A percentile compares a stretch with the other conserved stretches of the same genome.
Conservation (phyloP, 345 rosid genomes). For the Ceriops zippeliana region DNA sequence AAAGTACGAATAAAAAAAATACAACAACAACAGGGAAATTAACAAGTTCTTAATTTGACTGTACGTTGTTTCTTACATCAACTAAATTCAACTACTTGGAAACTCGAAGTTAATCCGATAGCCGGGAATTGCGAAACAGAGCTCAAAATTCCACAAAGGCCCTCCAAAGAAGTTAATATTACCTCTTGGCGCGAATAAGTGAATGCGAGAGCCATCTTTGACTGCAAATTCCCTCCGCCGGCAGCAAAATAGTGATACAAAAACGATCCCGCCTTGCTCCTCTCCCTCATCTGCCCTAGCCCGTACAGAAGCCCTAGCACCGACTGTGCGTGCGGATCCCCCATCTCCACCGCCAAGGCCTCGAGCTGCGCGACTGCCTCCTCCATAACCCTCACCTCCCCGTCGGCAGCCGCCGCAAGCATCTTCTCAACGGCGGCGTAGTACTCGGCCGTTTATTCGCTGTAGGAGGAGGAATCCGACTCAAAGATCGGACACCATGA, state of each 20-base stretch:
- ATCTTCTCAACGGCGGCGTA: conserved; percentile 54
- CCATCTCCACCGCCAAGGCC: conserved; percentile 40
- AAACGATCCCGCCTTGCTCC: conserved; percentile 70
- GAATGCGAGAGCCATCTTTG: conserved; percentile 89
- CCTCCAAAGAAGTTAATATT: conserved; percentile 20
- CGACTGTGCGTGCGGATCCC: conserved; percentile 74
- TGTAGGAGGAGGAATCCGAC: conserved; percentile 40
- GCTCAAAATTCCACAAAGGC: not conserved
- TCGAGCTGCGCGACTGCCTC: conserved; percentile 69
- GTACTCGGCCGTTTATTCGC: conserved; percentile 36
- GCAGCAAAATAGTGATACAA: conserved; percentile 73
- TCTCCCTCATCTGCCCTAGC: conserved; percentile 64
- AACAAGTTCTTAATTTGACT: no score
- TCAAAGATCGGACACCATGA: conserved; percentile 91
- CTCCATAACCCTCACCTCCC: conserved; percentile 59
- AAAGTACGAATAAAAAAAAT: conserved; percentile 2
- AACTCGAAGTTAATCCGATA: no score
- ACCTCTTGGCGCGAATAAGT: conserved; percentile 85
- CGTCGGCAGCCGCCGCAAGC: conserved; percentile 46
- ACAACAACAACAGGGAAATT: not conserved
- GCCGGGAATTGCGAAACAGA: not conserved
- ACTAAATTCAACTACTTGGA: no score
- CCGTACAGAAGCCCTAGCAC: conserved; percentile 64
- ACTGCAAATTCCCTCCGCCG: conserved; percentile 76
- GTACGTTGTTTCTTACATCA: no score